phyloP scores from a whole-genome alignment of 2,329 filamentous ascomycete genomes.

The Endothia cerciana region DNA sequence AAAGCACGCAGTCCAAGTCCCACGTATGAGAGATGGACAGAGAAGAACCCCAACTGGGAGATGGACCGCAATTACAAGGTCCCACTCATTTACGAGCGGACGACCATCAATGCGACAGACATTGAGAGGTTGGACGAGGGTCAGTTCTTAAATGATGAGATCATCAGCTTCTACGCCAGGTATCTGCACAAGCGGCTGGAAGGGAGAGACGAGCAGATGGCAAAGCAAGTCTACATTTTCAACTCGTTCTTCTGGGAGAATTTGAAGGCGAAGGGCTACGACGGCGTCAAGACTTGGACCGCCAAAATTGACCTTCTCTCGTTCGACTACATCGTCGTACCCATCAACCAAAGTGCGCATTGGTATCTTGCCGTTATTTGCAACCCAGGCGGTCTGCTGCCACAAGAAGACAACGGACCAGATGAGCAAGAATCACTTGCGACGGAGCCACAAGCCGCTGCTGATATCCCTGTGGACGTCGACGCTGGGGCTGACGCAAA shows the following conservation, averaged over 20 bases:
- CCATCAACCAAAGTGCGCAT: conserved; percentile 84
- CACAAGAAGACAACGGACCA: conserved; percentile 15
- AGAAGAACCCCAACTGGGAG: conserved; percentile 54
- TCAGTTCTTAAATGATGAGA: conserved; percentile 88
- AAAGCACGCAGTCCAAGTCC: conserved; percentile 25
- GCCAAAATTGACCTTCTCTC: conserved; percentile 80
- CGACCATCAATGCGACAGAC: conserved; percentile 72
- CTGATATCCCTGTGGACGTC: neutral
- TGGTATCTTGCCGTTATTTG: conserved; percentile 98
- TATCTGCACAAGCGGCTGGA: conserved; percentile 68
- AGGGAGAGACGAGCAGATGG: conserved; percentile 55
- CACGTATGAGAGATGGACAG: conserved; percentile 52
- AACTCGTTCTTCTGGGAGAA: conserved; percentile 91
- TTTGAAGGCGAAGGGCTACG: conserved; percentile 81
- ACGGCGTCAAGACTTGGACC: conserved; percentile 86
- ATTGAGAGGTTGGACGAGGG: conserved; percentile 79
- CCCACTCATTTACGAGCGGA: conserved; percentile 67
- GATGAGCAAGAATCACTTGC: neutral
- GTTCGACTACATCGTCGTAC: conserved; percentile 88
- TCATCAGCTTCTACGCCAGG: conserved; percentile 86
- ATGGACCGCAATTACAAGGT: conserved; percentile 52
- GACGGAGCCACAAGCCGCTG: neutral
- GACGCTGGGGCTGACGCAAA: conserved; percentile 17
- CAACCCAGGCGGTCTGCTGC: conserved; percentile 72
- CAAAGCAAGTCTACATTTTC: conserved; percentile 79